A percentile compares a stretch with the other conserved stretches of the same genome.
These are phyloP conservation scores for Pythium phragmiticola DNA, from an alignment of 352 stramenopile species.

Conservation along the genomic window DNA sequence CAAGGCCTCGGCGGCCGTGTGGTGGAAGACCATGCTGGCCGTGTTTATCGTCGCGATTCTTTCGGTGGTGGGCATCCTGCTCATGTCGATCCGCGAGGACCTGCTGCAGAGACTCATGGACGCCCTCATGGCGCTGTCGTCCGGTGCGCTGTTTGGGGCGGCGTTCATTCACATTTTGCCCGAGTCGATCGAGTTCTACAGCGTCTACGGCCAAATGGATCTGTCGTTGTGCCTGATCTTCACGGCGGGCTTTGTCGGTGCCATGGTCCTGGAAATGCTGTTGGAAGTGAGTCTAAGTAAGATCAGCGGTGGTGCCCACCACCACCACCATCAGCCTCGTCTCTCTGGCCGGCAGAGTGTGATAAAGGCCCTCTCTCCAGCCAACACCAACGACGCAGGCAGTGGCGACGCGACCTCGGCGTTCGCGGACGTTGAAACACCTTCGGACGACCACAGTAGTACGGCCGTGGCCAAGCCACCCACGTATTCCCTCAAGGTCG, in stretches of 20 bases:
- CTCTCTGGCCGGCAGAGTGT: constrained; percentile 24
- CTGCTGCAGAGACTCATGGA: constrained; percentile 38
- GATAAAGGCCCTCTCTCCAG: constrained; percentile 23
- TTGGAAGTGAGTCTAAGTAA: constrained; percentile 41
- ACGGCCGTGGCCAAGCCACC: constrained; percentile 20
- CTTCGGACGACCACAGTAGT: constrained; percentile 23
- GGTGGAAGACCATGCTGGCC: constrained; percentile 38
- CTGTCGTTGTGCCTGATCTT: constrained; percentile 58
- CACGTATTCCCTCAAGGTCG: constrained; percentile 32
- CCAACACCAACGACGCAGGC: constrained; percentile 4
- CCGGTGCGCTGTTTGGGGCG: constrained; percentile 69
- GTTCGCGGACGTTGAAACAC: constrained; percentile 30
- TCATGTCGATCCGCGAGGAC: constrained; percentile 33
- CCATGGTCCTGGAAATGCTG: constrained; percentile 55
- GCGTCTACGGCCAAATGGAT: constrained; percentile 50
- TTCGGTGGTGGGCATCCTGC: constrained; percentile 41
- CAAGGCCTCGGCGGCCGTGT: constrained; percentile 34
- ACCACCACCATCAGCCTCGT: constrained; percentile 27
- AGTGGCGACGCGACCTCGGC: constrained; percentile 11
- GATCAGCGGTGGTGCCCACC: constrained; percentile 29
- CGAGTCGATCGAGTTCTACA: constrained; percentile 68
- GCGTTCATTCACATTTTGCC: constrained; percentile 78
- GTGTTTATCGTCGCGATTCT: constrained; percentile 42
- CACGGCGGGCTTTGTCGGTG: constrained; percentile 62
- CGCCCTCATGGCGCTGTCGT: constrained; percentile 53